These are phyloP conservation scores for Silene coronaria DNA, from an alignment of 179 eudicot species.

Conservation along the genomic window DNA sequence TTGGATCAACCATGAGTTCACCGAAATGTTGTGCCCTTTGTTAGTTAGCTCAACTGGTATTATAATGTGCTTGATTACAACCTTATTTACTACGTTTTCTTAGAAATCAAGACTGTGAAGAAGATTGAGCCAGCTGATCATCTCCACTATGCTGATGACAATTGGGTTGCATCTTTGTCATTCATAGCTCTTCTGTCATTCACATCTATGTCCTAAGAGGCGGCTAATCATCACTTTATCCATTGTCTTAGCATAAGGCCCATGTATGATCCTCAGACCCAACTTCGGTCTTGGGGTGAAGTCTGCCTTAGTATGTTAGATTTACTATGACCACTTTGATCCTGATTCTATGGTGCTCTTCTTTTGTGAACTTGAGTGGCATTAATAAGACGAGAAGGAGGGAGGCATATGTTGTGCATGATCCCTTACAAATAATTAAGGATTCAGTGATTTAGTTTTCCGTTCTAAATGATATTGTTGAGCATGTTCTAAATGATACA, in stretches of 20 bases:
- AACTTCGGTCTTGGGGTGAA: no score
- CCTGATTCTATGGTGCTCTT: not conserved
- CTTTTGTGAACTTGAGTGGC: not conserved
- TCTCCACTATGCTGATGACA: conserved; percentile 83
- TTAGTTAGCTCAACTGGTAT: conserved; percentile 73
- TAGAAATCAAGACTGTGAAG: conserved; percentile 75
- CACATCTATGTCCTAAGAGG: no score
- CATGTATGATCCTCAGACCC: no score
- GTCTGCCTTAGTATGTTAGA: not conserved
- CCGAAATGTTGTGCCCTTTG: conserved; percentile 74
- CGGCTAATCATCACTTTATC: no score
- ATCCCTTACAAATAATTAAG: not conserved
- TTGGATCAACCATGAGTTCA: conserved; percentile 68
- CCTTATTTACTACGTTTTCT: conserved; percentile 90
- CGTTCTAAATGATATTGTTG: not conserved
- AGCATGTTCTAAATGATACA: no score
- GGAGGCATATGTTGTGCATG: not conserved
- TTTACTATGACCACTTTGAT: not conserved
- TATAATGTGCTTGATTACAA: conserved; percentile 74
- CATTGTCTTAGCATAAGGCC: no score
- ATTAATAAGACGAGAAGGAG: not conserved
- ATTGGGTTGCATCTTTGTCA: conserved; percentile 61
- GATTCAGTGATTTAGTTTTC: not conserved
- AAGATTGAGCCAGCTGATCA: conserved; percentile 89
- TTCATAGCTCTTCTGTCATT: conserved; percentile 70